Conservation (phyloP, 2,329 filamentous ascomycete species). For the Cladophialophora yegresii region DNA sequence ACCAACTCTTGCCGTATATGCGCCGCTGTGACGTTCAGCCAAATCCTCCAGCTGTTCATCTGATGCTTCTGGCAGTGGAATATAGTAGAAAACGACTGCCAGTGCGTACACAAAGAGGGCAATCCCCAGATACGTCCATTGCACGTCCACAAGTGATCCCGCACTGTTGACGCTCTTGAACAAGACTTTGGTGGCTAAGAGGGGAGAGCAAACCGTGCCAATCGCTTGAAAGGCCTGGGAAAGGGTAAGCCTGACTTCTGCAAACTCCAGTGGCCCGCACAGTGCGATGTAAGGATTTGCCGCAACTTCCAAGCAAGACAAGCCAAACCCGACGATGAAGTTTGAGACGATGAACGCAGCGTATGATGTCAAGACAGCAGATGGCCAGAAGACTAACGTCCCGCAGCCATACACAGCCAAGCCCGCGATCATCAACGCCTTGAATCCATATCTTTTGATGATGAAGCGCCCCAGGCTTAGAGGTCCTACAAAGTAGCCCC, state of each 20-base stretch:
- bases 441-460: conserved; percentile 63
- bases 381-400: conserved; percentile 65
- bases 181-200: conserved; percentile 61
- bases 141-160: conserved; percentile 59
- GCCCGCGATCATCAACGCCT: conserved; percentile 62
- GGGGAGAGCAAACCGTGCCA: conserved; percentile 60
- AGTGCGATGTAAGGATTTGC: conserved; percentile 65
- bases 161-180: conserved; percentile 55
- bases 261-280: conserved; percentile 62
- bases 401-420: conserved; percentile 65
- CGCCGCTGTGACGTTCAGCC: conserved; percentile 54
- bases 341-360: conserved; percentile 63
- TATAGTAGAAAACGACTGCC: conserved; percentile 62
- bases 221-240: conserved; percentile 64
- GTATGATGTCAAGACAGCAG: conserved; percentile 63
- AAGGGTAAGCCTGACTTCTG: conserved; percentile 61
- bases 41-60: conserved; percentile 61
- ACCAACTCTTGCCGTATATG: conserved; percentile 50
- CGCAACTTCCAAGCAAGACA: conserved; percentile 62
- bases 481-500: conserved; percentile 60
- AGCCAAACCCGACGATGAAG: conserved; percentile 62
- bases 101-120: conserved; percentile 61
- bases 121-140: conserved; percentile 67
- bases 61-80: conserved; percentile 63
- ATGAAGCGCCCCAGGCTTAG: conserved; percentile 57